A percentile compares a stretch with the other conserved stretches of the same genome.
Conservation (phyloP, 768 basidiomycete genomes). For the Tulasnella sp. region DNA sequence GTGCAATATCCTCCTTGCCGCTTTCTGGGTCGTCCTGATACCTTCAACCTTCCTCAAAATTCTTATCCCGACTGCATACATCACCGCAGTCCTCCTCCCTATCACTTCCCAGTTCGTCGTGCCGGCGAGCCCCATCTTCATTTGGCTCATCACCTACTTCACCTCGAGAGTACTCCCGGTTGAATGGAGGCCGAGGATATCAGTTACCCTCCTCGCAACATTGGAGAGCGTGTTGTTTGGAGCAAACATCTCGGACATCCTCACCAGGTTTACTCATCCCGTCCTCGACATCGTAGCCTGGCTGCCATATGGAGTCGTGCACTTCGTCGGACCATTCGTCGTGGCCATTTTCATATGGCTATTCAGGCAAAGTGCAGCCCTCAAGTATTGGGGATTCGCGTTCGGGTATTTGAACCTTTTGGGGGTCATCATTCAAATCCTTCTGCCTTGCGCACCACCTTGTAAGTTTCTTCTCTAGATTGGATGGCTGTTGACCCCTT, state of each 20-base stretch:
- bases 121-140: conserved; percentile 80
- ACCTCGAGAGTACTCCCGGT: conserved; percentile 81
- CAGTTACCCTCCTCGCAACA: conserved; percentile 89
- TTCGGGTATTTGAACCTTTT: conserved; percentile 92
- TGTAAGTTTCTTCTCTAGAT: conserved; percentile 39
- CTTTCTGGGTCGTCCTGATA: conserved; percentile 74
- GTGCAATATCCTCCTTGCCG: conserved; percentile 55
- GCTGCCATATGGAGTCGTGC: conserved; percentile 94
- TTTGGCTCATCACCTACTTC: conserved; percentile 84
- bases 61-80: conserved; percentile 68
- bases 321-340: conserved; percentile 83
- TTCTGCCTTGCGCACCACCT: conserved; percentile 90
- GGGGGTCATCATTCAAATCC: conserved; percentile 83
- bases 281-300: conserved; percentile 90
- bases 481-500: not conserved
- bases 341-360: conserved; percentile 85
- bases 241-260: conserved; percentile 95
- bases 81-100: conserved; percentile 48
- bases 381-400: conserved; percentile 78
- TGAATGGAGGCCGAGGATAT: conserved; percentile 71
- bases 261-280: conserved; percentile 91
- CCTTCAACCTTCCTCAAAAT: conserved; percentile 74
- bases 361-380: conserved; percentile 73
- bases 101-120: conserved; percentile 86
- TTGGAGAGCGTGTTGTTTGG: conserved; percentile 94